Evolutionary conservation across 257 asterid species (phyloP), one percentile per base, ranked within the genome.

Genomic region (Solanum etuberosum): DNA sequence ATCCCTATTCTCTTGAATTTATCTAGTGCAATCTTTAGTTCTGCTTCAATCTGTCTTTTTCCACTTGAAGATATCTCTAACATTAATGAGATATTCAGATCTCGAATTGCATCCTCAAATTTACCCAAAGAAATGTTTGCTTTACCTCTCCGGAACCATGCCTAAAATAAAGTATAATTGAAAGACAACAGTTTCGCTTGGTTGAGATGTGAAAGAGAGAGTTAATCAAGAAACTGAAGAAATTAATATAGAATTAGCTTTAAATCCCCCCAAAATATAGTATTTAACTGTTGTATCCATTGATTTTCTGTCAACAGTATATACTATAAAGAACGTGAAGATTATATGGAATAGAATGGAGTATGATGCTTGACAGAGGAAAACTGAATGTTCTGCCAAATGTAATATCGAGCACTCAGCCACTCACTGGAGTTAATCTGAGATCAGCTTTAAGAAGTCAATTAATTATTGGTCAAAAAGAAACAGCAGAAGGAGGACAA

Each of bases 81-180:
- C 89, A 91, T 88, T 74, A 94, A 80, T 20, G 98, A 93, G 86
- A 97, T 88, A 83, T 76, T 92, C 88, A 94, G 92, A 93, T 95
- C 98, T 74, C 68, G 90, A 59, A 90, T 83, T 70, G 98, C 97
- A 83, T 95, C 98, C 90, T 90, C 91, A 86, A 90, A 89, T 87
- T 92, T 92, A 61, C 93, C 94, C 92, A 95, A 85, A 72, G 97
- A 92, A 91, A 92, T 93, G 92, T 97, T 94, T 84, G 94, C 95
- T 91, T 93, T 94, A 83, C 94, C 95, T 94, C 99, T 92, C 92
- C 98, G 92, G 86, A 93, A 97, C 99, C 99, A 97, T 71, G 96
- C 98, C 99, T 95, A 89, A 42, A 84, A 76, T 43, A 84, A 76
- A 81, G 88, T 73, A 46, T 63, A 78, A 51, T 83, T 88, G 40